Evolutionary conservation across 2,329 filamentous ascomycete genomes (phyloP).

Genomic region (Chrysosporium queenslandicum): DNA sequence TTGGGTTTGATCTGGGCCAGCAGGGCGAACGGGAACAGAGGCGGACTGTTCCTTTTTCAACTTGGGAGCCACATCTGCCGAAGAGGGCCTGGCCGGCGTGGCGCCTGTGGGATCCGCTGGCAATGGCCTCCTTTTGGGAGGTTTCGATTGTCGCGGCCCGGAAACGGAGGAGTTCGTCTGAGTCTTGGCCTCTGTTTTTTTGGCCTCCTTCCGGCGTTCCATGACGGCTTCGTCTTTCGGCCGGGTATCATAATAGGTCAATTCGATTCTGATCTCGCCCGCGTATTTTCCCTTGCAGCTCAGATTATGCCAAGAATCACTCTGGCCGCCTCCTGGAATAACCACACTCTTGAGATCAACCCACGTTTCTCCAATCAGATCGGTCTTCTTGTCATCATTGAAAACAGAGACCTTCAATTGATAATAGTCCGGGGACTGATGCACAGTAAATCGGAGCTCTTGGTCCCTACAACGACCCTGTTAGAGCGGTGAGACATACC

Average conservation of each 20-base stretch:
- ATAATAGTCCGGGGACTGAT: constrained; percentile 93
- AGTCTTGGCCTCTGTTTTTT: constrained; percentile 28
- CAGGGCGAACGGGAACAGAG: background rate
- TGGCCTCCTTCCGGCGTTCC: constrained; percentile 45
- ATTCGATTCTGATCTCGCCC: constrained; percentile 85
- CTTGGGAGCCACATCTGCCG: background rate
- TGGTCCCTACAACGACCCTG: constrained; percentile 61
- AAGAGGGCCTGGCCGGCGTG: constrained; percentile 40
- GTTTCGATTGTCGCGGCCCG: constrained; percentile 46
- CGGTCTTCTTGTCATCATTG: constrained; percentile 96
- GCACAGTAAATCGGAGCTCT: constrained; percentile 88
- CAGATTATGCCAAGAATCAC: constrained; percentile 81
- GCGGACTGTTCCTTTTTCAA: background rate
- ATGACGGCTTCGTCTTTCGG: constrained; percentile 63
- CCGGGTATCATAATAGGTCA: constrained; percentile 88
- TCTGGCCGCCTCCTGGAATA: constrained; percentile 79
- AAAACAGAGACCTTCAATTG: constrained; percentile 93
- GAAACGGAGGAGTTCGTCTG: constrained; percentile 25
- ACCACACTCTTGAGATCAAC: constrained; percentile 74
- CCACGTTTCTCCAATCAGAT: constrained; percentile 91
- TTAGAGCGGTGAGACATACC: background rate
- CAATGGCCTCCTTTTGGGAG: constrained; percentile 72
- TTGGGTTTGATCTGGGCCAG: constrained; percentile 26
- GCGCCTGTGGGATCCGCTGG: constrained; percentile 61
- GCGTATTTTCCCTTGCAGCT: constrained; percentile 90